A percentile compares a stretch with the other conserved stretches of the same genome.
Conservation (phyloP, 257 asterid genomes). For the Mentha longifolia region DNA sequence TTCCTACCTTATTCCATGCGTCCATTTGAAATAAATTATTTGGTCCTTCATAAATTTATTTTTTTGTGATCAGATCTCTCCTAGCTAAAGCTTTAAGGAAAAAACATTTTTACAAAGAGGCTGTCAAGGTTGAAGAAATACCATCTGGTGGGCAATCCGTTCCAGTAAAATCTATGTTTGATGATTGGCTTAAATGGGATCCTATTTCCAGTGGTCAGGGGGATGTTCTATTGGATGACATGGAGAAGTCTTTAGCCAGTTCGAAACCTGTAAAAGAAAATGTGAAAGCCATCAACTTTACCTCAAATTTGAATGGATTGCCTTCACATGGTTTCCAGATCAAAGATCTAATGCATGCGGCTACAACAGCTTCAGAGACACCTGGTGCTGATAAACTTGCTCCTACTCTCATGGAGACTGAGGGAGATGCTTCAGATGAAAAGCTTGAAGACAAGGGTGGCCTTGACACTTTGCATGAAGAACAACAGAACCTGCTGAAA, state of each 20-base stretch:
- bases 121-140: conserved; percentile 71
- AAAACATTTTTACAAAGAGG: conserved; percentile 72
- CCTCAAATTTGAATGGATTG: conserved; percentile 59
- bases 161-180: conserved; percentile 41
- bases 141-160: conserved; percentile 47
- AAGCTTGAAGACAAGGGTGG: conserved; percentile 40
- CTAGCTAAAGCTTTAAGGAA: conserved; percentile 69
- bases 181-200: conserved; percentile 90
- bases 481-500: conserved; percentile 14
- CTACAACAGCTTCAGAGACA: conserved; percentile 31
- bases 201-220: conserved; percentile 97
- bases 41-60: conserved; percentile 14
- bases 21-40: not conserved
- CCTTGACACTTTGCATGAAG: conserved; percentile 29
- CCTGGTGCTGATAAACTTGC: conserved; percentile 34
- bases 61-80: conserved; percentile 61
- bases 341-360: conserved; percentile 46
- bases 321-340: conserved; percentile 74
- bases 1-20: conserved; percentile 11
- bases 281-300: conserved; percentile 56
- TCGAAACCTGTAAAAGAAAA: conserved; percentile 43
- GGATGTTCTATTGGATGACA: conserved; percentile 79
- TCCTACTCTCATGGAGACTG: conserved; percentile 38
- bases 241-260: conserved; percentile 68
- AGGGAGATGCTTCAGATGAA: conserved; percentile 42